These are phyloP conservation scores for Tuctoria greenei DNA, from an alignment of 176 grass and related monocot genomes.

Conservation along the genomic window DNA sequence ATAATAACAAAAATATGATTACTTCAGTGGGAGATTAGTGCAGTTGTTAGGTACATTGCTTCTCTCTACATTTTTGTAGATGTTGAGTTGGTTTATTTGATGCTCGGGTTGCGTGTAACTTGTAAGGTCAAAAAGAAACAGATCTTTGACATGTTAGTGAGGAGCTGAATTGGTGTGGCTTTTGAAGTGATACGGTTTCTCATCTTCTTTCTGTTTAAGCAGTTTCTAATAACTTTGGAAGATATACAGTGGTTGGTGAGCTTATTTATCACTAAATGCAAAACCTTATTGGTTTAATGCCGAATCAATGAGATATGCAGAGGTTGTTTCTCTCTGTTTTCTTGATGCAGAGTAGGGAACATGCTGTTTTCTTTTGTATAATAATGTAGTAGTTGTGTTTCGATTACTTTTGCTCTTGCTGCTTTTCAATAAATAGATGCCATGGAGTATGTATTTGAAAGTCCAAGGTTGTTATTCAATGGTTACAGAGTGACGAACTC, in stretches of 20 bases:
- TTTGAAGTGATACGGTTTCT: neutral
- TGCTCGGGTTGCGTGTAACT: neutral
- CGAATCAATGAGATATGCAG: neutral
- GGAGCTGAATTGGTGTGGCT: neutral
- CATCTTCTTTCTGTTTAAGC: neutral
- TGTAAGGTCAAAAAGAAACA: neutral
- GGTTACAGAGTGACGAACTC: neutral
- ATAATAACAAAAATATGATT: neutral
- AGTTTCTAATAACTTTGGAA: neutral
- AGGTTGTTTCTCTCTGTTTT: neutral
- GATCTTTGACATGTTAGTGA: neutral
- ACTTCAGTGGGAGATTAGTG: neutral
- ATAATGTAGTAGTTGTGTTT: neutral
- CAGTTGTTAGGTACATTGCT: neutral
- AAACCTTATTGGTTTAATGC: neutral
- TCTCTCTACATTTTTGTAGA: neutral
- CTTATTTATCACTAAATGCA: neutral
- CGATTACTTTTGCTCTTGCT: neutral
- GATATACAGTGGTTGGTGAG: neutral
- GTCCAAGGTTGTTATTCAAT: too few species aligned
- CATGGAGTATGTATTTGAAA: neutral
- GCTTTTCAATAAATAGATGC: neutral
- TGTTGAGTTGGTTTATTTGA: neutral
- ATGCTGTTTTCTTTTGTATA: neutral
- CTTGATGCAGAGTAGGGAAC: neutral